Base-by-base conservation (phyloP, 768 basidiomycete genomes). In the Suillus brevipes region DNA sequence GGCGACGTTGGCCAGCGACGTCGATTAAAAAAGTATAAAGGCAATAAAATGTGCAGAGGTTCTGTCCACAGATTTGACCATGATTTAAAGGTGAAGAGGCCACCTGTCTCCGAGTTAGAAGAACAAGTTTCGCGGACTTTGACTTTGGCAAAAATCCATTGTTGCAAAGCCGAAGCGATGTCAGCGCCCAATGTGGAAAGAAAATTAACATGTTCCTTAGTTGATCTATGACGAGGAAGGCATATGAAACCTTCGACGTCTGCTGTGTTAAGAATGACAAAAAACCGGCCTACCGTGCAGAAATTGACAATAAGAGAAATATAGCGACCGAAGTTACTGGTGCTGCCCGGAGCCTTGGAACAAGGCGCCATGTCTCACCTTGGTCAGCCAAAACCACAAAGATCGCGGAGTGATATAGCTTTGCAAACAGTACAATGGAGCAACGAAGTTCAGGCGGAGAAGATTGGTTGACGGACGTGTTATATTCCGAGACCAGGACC, bases 401-500 rank as follows among this genome's bases (percentile, higher is more conserved):
- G 40, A 20, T 14, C 52, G 50, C 38, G 47, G 57, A 37, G 42
- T 57, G 64, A 55, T 42, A 10, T 18, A 58, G 23, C 23, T 40
- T 58, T 40, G 10, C 57, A 40, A 20, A 42, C 10, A 20, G 25
- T 28, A 59, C 40, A 59, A 59, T 28, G 58, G 28, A 13, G 28
- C 42, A 40, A 42, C 2, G 36, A 37, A 37, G 36, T 57, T 57
- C 36, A 57, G n/a, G 13, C 7, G 55, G n/a, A 57, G 36, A 37
- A 28, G 16, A 58, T 40, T 25, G 18, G 38, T 20, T 58, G 4
- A 28, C 18, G 18, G 18, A 42, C 28, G 52, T 18, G 57, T 59
- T 42, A 59, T 61, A 84, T 82, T 40, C 91, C 91, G 47, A 94
- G 78, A n/a, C 91, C 90, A 59, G 84, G 82, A 1, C 92, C 92